Percentiles rank a stretch among this genome's conserved stretches.
Evolutionary conservation across 306 rosid species (phyloP).

Genomic region (Vicia sativa): DNA sequence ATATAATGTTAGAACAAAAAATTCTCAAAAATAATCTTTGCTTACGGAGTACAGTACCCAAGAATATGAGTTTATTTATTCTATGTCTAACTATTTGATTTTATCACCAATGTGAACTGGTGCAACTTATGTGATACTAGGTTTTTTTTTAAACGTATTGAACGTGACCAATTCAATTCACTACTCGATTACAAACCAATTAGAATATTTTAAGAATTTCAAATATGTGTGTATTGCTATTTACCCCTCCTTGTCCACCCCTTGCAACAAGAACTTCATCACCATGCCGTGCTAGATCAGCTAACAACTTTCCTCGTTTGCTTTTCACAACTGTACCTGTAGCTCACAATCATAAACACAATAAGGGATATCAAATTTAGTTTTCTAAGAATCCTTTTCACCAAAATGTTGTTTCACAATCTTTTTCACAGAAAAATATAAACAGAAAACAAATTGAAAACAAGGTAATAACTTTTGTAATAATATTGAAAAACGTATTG

Average conservation of each 20-base stretch:
- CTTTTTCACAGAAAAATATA: background rate
- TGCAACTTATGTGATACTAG: slow-evolving; percentile 7
- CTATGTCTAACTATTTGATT: slow-evolving; percentile 3
- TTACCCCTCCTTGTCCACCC: slow-evolving; percentile 99
- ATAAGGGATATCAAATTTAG: slow-evolving; percentile 4
- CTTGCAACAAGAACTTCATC: slow-evolving; percentile 90
- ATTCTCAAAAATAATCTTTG: background rate
- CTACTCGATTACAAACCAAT: background rate
- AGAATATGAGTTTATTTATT: slow-evolving; percentile 12
- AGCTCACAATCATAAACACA: slow-evolving; percentile 30
- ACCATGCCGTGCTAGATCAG: slow-evolving; percentile 76
- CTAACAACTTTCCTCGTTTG: slow-evolving; percentile 79
- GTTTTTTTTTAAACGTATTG: background rate
- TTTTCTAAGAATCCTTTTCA: background rate
- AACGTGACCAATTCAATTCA: slow-evolving; percentile 16
- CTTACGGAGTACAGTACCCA: background rate
- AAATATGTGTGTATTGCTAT: background rate
- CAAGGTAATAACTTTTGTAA: background rate
- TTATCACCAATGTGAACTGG: slow-evolving; percentile 21
- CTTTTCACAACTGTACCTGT: slow-evolving; percentile 90
- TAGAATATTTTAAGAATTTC: background rate
- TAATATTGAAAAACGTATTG: background rate
- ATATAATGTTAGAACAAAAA: background rate
- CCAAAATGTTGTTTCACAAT: slow-evolving; percentile 10
- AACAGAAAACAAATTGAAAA: background rate